These are phyloP conservation scores for Kwoniella europaea DNA, from an alignment of 768 basidiomycete species.

Conservation along the genomic window DNA sequence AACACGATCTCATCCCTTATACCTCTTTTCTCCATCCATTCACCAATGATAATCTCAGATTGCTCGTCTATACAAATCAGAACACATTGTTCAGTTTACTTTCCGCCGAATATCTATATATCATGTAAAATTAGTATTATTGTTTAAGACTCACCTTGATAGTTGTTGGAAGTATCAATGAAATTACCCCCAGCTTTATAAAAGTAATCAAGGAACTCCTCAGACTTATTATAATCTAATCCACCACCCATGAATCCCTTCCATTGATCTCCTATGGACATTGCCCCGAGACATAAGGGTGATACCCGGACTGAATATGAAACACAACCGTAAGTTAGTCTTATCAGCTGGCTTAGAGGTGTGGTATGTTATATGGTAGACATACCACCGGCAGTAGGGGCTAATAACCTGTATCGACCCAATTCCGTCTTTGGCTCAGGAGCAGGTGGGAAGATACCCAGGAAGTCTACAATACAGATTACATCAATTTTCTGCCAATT, in stretches of 20 bases:
- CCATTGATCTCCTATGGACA: constrained; percentile 61
- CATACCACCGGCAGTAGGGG: constrained; percentile 54
- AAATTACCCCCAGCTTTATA: constrained; percentile 63
- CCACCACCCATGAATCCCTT: constrained; percentile 37
- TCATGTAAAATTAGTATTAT: too few relatives aligned
- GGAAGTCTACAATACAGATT: not conserved
- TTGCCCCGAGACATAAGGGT: constrained; percentile 59
- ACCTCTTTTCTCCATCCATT: constrained; percentile 62
- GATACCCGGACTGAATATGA: constrained; percentile 55
- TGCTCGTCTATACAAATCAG: constrained; percentile 59
- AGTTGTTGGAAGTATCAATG: constrained; percentile 58
- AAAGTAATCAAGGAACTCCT: constrained; percentile 62
- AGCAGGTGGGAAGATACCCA: constrained; percentile 21
- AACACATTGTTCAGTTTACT: not conserved
- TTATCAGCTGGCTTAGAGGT: not conserved
- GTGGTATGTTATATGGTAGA: not conserved
- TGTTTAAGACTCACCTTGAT: constrained; percentile 17
- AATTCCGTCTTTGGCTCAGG: constrained; percentile 35
- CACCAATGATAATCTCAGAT: constrained; percentile 66
- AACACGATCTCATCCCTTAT: constrained; percentile 62
- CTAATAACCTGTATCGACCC: constrained; percentile 52
- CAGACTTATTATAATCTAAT: constrained; percentile 48
- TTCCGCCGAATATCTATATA: too few relatives aligned
- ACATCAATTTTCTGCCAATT: not conserved
- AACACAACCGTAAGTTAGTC: not conserved